Evolutionary conservation across 768 basidiomycete genomes (phyloP).

Genomic region (Boletus eberwhitei): DNA sequence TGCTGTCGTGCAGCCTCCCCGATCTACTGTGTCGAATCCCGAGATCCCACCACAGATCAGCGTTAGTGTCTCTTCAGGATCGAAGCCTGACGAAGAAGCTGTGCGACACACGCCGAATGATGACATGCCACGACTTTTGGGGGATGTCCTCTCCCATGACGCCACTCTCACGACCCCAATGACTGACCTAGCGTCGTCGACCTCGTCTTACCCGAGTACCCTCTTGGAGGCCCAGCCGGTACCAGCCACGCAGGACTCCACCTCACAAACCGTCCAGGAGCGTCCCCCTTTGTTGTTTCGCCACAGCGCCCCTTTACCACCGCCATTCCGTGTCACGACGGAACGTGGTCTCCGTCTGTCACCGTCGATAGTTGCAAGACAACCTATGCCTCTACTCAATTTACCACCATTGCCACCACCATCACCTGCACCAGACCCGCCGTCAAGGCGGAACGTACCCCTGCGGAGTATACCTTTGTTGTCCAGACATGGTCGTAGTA

Average conservation of each 20-base stretch:
- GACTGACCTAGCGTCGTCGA: background rate
- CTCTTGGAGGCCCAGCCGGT: background rate
- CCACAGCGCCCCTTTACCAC: conserved; percentile 15
- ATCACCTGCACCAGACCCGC: conserved; percentile 9
- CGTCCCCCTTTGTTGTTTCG: conserved; percentile 7
- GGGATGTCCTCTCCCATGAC: conserved; percentile 7
- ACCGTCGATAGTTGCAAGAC: conserved; percentile 44
- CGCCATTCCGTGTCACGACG: conserved; percentile 24
- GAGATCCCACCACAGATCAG: conserved; percentile 6
- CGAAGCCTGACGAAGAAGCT: background rate
- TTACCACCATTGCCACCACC: conserved; percentile 47
- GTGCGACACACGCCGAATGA: conserved; percentile 9
- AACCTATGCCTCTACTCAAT: conserved; percentile 45
- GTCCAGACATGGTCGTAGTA: conserved; percentile 35
- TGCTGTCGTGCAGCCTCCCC: conserved; percentile 7
- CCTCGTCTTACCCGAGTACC: background rate
- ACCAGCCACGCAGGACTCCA: background rate
- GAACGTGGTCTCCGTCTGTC: conserved; percentile 42
- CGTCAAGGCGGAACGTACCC: conserved; percentile 25
- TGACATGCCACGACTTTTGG: conserved; percentile 16
- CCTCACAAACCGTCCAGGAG: conserved; percentile 1
- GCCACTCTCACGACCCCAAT: conserved; percentile 4
- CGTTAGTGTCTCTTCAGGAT: background rate
- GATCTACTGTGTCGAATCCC: background rate
- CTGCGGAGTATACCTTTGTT: conserved; percentile 56